Evolutionary conservation across 2,329 filamentous ascomycete genomes (phyloP), one percentile per base, ranked within the genome.

Genomic region (Ophiostoma australiae): DNA sequence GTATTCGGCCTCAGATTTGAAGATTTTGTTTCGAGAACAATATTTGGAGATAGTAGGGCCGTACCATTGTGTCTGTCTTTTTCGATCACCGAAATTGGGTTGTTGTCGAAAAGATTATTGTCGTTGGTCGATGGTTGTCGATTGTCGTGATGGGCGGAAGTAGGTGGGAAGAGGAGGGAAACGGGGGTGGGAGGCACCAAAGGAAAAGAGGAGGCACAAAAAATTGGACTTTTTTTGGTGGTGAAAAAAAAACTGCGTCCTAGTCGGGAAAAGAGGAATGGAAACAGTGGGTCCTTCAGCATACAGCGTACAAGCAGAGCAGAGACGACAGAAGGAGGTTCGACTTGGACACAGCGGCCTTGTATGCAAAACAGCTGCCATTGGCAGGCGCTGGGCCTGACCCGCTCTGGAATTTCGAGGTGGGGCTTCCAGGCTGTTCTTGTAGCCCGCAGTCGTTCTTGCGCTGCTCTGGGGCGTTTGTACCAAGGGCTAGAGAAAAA

Each of bases 61-160:
- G 78, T 81, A 85, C 83, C 84, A 85, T 85, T 85, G 78, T 85
- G 83, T 78, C 82, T 82, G 82, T 55, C 27, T 80, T 80, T 73
- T 82, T 82, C 81, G 82, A 85, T 84, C 83, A 84, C 81, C 81
- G 39, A 67, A 48, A 67, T 67, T 37, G 17, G 75, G 75, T 44
- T 48, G 66, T 67, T 68, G 69, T 69, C 67, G 35, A 69, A 55
- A 70, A 69, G 52, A 61, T 39, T 48, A 41, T 67, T 33, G 69
- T 66, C n/a, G 70, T 44, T 63, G 66, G 65, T 72, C 63, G 71
- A 61, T 35, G 69, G 55, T 71, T 67, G 70, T 58, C 68, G 68
- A 55, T 71, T 67, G 70, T 58, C 68, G 68, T 70, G 68, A 61
- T 69, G 65, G 65, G 65, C 44, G 68, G 68, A 66, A 66, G 48